Conservation (phyloP, 352 stramenopile genomes). For the Pythium chondricola region DNA sequence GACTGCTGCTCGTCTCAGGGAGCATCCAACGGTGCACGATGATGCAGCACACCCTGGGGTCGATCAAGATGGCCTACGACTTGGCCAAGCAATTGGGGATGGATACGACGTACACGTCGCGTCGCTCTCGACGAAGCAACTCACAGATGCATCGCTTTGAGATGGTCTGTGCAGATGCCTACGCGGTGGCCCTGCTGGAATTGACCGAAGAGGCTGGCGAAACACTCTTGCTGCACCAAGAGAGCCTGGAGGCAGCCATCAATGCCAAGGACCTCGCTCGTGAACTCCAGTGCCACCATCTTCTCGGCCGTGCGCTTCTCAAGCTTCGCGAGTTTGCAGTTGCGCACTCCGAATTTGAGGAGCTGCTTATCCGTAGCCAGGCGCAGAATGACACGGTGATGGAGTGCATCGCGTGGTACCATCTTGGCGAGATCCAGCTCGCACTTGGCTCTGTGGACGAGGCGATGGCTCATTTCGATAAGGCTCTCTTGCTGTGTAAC, state of each 20-base stretch:
- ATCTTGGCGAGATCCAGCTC: constrained; percentile 40
- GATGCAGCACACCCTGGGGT: constrained; percentile 29
- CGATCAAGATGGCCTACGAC: constrained; percentile 38
- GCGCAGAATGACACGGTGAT: constrained; percentile 29
- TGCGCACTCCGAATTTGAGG: constrained; percentile 32
- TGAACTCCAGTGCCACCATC: constrained; percentile 34
- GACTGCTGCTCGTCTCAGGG: constrained; percentile 35
- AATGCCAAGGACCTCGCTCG: constrained; percentile 29
- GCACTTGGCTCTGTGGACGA: constrained; percentile 28
- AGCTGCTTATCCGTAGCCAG: constrained; percentile 32
- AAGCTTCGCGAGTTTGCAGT: constrained; percentile 31
- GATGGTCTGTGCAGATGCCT: constrained; percentile 38
- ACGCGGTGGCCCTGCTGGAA: constrained; percentile 29
- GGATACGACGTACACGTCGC: neutral
- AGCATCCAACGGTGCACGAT: constrained; percentile 38
- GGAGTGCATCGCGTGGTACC: constrained; percentile 42
- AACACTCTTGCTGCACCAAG: constrained; percentile 37
- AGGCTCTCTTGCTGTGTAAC: constrained; percentile 36
- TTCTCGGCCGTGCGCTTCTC: constrained; percentile 29
- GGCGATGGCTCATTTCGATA: constrained; percentile 32
- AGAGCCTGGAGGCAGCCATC: constrained; percentile 36
- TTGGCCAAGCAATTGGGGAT: constrained; percentile 27
- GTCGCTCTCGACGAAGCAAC: neutral
- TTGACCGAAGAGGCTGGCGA: constrained; percentile 27
- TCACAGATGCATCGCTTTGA: constrained; percentile 25